These are phyloP conservation scores for Jamesozyma spencerorum DNA, from an alignment of 805 yeast genomes.

Conservation along the genomic window DNA sequence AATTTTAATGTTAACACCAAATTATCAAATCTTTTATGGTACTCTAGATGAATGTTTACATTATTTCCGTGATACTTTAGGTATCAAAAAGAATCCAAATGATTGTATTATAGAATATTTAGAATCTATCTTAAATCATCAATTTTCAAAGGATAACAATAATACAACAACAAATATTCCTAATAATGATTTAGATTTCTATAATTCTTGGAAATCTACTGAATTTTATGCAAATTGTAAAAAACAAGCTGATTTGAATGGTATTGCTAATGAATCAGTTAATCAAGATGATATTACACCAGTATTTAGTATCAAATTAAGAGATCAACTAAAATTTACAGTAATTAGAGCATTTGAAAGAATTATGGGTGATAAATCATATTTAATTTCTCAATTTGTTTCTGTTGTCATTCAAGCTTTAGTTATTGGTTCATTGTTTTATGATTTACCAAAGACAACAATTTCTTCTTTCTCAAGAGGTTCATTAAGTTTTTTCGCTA, in stretches of 20 bases:
- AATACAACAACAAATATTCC: neutral
- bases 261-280: conserved; percentile 8
- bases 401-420: conserved; percentile 35
- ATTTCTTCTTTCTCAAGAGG: conserved; percentile 46
- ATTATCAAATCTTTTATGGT: conserved; percentile 41
- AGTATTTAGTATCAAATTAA: conserved; percentile 13
- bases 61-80: conserved; percentile 42
- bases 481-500: conserved; percentile 43
- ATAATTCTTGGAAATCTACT: conserved; percentile 28
- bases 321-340: conserved; percentile 38
- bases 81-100: conserved; percentile 44
- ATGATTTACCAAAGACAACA: conserved; percentile 35
- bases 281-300: conserved; percentile 23
- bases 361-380: conserved; percentile 37
- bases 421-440: conserved; percentile 44
- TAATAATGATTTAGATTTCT: conserved; percentile 36
- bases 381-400: conserved; percentile 33
- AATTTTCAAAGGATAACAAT: conserved; percentile 3
- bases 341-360: conserved; percentile 39
- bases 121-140: conserved; percentile 45
- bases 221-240: conserved; percentile 20
- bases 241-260: conserved; percentile 20
- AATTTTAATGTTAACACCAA: conserved; percentile 38
- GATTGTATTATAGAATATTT: conserved; percentile 57
- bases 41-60: conserved; percentile 34